A percentile compares a stretch with the other conserved stretches of the same genome.
Conservation (phyloP, 495 filamentous ascomycete genomes). For the Lindgomyces ingoldianus region DNA sequence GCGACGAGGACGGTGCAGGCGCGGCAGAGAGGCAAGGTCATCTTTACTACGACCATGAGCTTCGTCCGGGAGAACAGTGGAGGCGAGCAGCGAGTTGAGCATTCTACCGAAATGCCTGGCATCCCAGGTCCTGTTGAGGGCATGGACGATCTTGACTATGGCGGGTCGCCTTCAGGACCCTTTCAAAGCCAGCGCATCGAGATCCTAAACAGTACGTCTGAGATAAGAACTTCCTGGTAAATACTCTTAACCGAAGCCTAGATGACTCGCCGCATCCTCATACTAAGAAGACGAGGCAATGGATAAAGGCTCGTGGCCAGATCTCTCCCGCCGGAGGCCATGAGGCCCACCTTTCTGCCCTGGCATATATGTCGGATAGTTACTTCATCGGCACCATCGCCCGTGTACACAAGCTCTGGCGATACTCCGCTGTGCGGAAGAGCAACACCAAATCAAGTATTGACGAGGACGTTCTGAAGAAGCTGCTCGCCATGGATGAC, state of each 20-base stretch:
- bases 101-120: slow-evolving; percentile 61
- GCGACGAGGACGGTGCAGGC: slow-evolving; percentile 95
- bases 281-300: slow-evolving; percentile 63
- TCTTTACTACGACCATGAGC: slow-evolving; percentile 92
- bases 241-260: slow-evolving; percentile 21
- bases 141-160: slow-evolving; percentile 30
- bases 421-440: slow-evolving; percentile 52
- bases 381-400: slow-evolving; percentile 90
- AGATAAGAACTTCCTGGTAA: background rate
- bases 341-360: slow-evolving; percentile 76
- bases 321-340: slow-evolving; percentile 62
- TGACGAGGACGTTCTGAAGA: slow-evolving; percentile 37
- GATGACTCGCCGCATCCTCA: slow-evolving; percentile 54
- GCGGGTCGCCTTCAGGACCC: slow-evolving; percentile 45
- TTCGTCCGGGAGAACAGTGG: slow-evolving; percentile 75
- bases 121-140: slow-evolving; percentile 26
- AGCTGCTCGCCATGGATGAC: slow-evolving; percentile 38
- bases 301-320: slow-evolving; percentile 72
- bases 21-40: slow-evolving; percentile 79
- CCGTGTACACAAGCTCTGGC: slow-evolving; percentile 63
- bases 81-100: slow-evolving; percentile 59
- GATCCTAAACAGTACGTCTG: slow-evolving; percentile 48
- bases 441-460: slow-evolving; percentile 37
- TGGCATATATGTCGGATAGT: slow-evolving; percentile 89
- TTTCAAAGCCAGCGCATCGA: slow-evolving; percentile 60